Percentiles rank a stretch among this genome's conserved stretches.
Conservation (phyloP, 495 filamentous ascomycete genomes). For the Cercophora scortea region DNA sequence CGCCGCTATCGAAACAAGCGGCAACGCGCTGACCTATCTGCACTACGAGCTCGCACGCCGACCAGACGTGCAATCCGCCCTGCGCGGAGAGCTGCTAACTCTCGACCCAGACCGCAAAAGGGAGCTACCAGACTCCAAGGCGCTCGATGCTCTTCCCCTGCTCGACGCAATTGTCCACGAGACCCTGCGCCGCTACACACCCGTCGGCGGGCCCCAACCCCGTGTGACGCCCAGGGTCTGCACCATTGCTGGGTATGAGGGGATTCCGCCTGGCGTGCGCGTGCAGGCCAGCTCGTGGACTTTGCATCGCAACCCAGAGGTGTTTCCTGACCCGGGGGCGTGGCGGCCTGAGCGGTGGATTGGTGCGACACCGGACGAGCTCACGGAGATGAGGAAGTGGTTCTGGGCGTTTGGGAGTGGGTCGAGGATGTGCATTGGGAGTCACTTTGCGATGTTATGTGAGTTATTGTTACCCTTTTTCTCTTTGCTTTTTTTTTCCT, state of each 20-base stretch:
- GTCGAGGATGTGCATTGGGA: not conserved
- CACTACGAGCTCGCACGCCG: not conserved
- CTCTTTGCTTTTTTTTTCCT: not conserved
- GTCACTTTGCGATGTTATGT: not conserved
- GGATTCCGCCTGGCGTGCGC: not conserved
- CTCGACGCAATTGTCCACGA: not conserved
- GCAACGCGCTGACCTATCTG: not conserved
- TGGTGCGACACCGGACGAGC: not conserved
- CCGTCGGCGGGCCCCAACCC: not conserved
- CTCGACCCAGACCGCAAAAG: not conserved
- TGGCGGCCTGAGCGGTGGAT: not conserved
- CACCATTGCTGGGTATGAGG: not conserved
- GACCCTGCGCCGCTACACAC: not conserved
- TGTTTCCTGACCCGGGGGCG: not conserved
- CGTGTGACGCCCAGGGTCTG: not conserved
- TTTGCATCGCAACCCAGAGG: not conserved
- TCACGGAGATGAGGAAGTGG: not conserved
- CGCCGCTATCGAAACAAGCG: not conserved
- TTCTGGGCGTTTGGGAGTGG: conserved; percentile 3
- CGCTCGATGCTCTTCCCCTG: not conserved
- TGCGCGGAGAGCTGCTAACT: not conserved
- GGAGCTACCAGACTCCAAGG: not conserved
- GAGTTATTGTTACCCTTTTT: not conserved
- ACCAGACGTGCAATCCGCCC: not conserved
- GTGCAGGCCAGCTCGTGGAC: not conserved